Evolutionary conservation across 331 rosid genomes (phyloP), one percentile per base, ranked within the genome.

Genomic region (Malus hybrid): DNA sequence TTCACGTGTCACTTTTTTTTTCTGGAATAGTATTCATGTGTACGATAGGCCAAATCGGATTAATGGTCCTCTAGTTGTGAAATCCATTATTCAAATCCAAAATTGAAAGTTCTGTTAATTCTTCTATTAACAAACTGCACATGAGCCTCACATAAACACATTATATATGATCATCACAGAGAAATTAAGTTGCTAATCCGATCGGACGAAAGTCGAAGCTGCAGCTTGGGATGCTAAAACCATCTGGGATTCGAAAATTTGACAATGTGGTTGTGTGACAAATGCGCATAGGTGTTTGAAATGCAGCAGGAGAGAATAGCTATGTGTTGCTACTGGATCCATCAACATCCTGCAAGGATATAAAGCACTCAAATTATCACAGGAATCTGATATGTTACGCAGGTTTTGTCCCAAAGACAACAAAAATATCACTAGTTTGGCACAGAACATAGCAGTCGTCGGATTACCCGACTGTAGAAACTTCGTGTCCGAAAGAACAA

Each of bases 401-500:
- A 44, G 50, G 50, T 44, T 44, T 44, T 11, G 50, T 44, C 50
- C 50, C 50, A 44, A 11, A 44, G 50, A 44, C 50, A 11, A 4
- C 50, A 44, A 44, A 3, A 3, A 44, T 44, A 44, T 44, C 50
- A 11, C 50, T 11, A 44, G 50, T 44, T 4, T 4, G 15, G 50
- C 63, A 57, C 27, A 20, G 13, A 57, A 57, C 24, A 20, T 20
- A 20, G 28, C 63, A 4, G 13, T 57, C 28, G 4, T 20, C 6
- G 28, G 34, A 73, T 20, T 57, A 79, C 74, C 64, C 15, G 78
- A 67, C 66, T 20, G 32, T 79, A 79, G 62, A 79, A 79, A 67
- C 39, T 73, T 67, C 70, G 73, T 6, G 82, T 79, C 56, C 70
- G 63, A 59, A 79, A 31, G 78, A 79, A 79, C 78, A 79, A 67